Conservation (phyloP, 1,284 basidiomycete species). For the Boletellus deceptivus region DNA sequence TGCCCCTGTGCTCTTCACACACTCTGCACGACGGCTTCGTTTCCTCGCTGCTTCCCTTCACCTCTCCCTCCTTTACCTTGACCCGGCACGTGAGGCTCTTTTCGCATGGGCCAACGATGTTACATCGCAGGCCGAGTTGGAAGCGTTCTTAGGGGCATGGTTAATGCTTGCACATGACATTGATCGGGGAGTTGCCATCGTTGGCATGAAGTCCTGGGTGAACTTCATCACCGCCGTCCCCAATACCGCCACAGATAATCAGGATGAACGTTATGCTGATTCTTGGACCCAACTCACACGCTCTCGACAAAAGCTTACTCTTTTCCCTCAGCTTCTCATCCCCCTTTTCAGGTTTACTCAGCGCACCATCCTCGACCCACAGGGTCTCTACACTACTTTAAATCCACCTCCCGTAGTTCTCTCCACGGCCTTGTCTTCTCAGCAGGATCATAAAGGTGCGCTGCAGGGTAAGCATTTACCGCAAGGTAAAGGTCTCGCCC, state of each 20-base stretch:
- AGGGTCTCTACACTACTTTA: slow-evolving; percentile 60
- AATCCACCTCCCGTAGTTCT: slow-evolving; percentile 58
- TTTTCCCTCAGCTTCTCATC: slow-evolving; percentile 27
- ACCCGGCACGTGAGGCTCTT: slow-evolving; percentile 49
- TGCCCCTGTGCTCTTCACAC: slow-evolving; percentile 76
- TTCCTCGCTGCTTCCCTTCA: slow-evolving; percentile 71
- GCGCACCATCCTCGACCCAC: slow-evolving; percentile 63
- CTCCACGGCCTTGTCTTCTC: not conserved
- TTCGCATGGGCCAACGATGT: slow-evolving; percentile 60
- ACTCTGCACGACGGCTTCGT: slow-evolving; percentile 79
- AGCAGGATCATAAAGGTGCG: slow-evolving; percentile 6
- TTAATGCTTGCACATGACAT: slow-evolving; percentile 70
- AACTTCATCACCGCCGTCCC: slow-evolving; percentile 35
- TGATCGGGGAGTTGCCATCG: slow-evolving; percentile 59
- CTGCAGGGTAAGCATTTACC: slow-evolving; percentile 7
- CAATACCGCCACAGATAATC: slow-evolving; percentile 17
- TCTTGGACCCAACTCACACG: not conserved
- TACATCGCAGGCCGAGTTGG: slow-evolving; percentile 54
- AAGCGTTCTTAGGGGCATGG: slow-evolving; percentile 81
- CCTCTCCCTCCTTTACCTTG: slow-evolving; percentile 58
- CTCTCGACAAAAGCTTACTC: slow-evolving; percentile 6
- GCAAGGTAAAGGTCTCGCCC: slow-evolving; percentile 10
- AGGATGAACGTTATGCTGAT: slow-evolving; percentile 10
- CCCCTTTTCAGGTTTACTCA: slow-evolving; percentile 51
- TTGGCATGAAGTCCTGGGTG: slow-evolving; percentile 57